phyloP scores from a whole-genome alignment of 306 rosid species.

The Medicago lupulina region DNA sequence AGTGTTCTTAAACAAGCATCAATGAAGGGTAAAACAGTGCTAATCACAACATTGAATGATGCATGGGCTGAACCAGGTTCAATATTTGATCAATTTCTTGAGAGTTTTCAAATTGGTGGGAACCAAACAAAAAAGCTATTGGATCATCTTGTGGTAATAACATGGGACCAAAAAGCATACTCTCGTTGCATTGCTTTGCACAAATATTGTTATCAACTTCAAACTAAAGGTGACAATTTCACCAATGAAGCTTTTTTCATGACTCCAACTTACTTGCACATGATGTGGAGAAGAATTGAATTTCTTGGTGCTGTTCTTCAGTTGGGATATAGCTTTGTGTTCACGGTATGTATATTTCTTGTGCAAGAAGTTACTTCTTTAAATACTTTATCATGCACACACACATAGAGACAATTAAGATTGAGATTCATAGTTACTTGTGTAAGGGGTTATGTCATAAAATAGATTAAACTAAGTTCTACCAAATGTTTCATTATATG shows the following conservation, averaged over 20 bases:
- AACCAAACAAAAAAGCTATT: constrained; percentile 60
- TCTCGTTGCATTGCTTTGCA: constrained; percentile 66
- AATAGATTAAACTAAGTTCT: background rate
- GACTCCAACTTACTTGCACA: constrained; percentile 66
- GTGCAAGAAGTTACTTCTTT: background rate
- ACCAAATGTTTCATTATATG: background rate
- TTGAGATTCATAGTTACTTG: background rate
- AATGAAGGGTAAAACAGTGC: constrained; percentile 65
- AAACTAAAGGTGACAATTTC: constrained; percentile 60
- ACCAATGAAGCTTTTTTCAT: constrained; percentile 69
- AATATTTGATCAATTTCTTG: constrained; percentile 73
- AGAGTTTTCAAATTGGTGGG: constrained; percentile 78
- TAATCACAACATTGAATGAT: constrained; percentile 76
- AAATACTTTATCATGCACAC: background rate
- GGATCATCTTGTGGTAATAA: constrained; percentile 69
- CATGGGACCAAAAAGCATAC: constrained; percentile 75
- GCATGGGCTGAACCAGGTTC: constrained; percentile 91
- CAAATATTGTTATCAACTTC: constrained; percentile 66
- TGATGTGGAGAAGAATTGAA: constrained; percentile 88
- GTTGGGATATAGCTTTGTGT: constrained; percentile 75
- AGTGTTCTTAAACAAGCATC: constrained; percentile 60
- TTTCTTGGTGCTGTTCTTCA: constrained; percentile 67
- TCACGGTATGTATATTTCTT: constrained; percentile 61
- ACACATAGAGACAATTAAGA: background rate
- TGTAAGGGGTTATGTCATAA: background rate